Base-by-base conservation (phyloP, 495 filamentous ascomycete genomes). In the Penicillium herquei region DNA sequence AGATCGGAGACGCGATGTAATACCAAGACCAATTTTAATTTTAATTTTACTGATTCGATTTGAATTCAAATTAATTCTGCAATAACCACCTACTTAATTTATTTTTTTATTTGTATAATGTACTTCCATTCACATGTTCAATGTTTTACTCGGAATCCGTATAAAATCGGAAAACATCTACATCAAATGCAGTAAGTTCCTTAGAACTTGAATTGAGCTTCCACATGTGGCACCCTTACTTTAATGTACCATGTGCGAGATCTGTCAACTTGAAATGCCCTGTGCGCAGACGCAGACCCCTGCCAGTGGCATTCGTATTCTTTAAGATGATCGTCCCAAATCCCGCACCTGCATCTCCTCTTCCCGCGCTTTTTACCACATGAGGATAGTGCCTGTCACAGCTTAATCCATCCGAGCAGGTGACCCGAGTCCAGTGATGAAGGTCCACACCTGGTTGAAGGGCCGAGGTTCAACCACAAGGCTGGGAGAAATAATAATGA, bases 211-310 rank as follows among this genome's bases (percentile, higher is more conserved):
- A 49, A n/a, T 7, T 26, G 21, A 26, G 21, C 8, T 37, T 30
- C 50, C 52, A 62, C 59, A 62, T 58, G 59, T 55, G n/a, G 10
- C 59, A 43, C 55, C 58, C 59, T 62, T 62, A 52, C 59, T 55
- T 62, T 47, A 62, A 14, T 21, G 41, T 55, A 45, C 59, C 59
- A 58, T 62, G 59, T 62, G 59, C 55, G 55, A 55, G 59, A 58
- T 58, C 47, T 62, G 52, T 62, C 59, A 26, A 26, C 21, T 26
- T 26, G 21, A 26, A 58, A 39, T 56, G 46, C 51, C 50, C 31
- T 31, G 49, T 51, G 37, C 18, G 49, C 32, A 37, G 14, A 21
- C 34, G n/a, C 34, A 26, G 21, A 26, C 21, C 21, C 32, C 18
- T 18, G 49, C 49, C 26, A 26, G 21, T 26, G 21, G 21, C 21